Evolutionary conservation across 306 rosid species (phyloP).

Genomic region (Castanospermum australe): DNA sequence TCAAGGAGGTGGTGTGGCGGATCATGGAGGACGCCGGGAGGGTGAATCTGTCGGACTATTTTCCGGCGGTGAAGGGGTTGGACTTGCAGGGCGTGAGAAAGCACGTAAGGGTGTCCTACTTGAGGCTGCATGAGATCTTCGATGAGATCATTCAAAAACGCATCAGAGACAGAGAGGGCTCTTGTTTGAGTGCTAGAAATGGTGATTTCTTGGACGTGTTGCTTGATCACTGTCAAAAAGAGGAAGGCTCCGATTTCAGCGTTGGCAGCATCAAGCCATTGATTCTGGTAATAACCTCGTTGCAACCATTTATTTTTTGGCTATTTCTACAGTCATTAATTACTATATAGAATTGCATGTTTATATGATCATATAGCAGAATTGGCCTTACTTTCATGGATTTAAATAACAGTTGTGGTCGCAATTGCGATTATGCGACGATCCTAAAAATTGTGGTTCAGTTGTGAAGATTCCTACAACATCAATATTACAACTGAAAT

Average conservation of each 20-base stretch:
- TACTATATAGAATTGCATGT: too few species aligned
- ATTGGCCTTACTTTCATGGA: too few species aligned
- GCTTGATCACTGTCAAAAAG: conserved; percentile 46
- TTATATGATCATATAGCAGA: too few species aligned
- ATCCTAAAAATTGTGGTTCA: too few species aligned
- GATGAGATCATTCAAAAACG: conserved; percentile 42
- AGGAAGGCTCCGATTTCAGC: conserved; percentile 27
- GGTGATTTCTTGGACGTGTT: conserved; percentile 58
- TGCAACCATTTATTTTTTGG: background rate
- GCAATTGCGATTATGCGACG: too few species aligned
- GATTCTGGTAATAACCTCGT: conserved; percentile 45
- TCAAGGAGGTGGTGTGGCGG: conserved; percentile 62
- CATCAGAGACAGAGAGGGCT: conserved; percentile 15
- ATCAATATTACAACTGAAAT: too few species aligned
- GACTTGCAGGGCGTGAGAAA: conserved; percentile 54
- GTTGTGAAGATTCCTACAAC: too few species aligned
- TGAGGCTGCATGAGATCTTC: conserved; percentile 51
- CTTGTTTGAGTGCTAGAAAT: background rate
- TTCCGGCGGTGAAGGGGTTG: conserved; percentile 42
- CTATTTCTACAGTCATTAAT: background rate
- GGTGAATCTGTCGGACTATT: conserved; percentile 53
- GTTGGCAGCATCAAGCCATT: conserved; percentile 48
- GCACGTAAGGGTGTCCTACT: conserved; percentile 46
- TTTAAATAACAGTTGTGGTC: too few species aligned
- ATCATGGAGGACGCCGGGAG: conserved; percentile 66